Evolutionary conservation across 352 stramenopile species (phyloP).

Genomic region (Phytophthora megakarya): DNA sequence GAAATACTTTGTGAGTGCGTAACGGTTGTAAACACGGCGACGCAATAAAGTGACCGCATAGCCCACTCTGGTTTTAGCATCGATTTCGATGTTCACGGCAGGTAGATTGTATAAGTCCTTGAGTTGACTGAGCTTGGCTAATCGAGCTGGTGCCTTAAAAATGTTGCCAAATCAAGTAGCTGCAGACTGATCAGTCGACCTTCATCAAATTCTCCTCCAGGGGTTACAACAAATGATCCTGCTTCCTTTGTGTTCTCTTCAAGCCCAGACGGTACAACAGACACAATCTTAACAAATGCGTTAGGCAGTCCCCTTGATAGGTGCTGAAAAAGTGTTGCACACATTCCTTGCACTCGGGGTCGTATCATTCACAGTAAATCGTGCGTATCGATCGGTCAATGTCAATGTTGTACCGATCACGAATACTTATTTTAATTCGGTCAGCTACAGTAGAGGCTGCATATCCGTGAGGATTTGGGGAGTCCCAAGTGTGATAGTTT

Average conservation of each 20-base stretch:
- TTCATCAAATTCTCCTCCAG: not conserved
- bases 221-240: not conserved
- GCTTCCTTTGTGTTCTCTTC: slow-evolving; percentile 7
- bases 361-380: not conserved
- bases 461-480: not conserved
- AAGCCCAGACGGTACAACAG: slow-evolving; percentile 1
- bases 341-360: slow-evolving; percentile 1
- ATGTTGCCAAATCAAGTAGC: slow-evolving; percentile 1
- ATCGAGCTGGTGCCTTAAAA: not conserved
- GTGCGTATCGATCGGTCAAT: not conserved
- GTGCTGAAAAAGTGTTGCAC: not conserved
- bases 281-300: slow-evolving; percentile 11
- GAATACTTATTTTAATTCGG: not conserved
- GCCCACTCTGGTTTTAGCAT: slow-evolving; percentile 4
- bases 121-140: slow-evolving; percentile 1
- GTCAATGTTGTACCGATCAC: not conserved
- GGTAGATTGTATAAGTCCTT: slow-evolving; percentile 5
- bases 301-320: slow-evolving; percentile 13
- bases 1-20: slow-evolving; percentile 9
- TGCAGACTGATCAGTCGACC: slow-evolving; percentile 1
- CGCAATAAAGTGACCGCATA: slow-evolving; percentile 8
- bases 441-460: not conserved
- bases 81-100: not conserved
- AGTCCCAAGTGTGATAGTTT: not conserved
- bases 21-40: slow-evolving; percentile 5